These are phyloP conservation scores for Nicotiana tabacum DNA, from an alignment of 257 asterid genomes.

Conservation along the genomic window DNA sequence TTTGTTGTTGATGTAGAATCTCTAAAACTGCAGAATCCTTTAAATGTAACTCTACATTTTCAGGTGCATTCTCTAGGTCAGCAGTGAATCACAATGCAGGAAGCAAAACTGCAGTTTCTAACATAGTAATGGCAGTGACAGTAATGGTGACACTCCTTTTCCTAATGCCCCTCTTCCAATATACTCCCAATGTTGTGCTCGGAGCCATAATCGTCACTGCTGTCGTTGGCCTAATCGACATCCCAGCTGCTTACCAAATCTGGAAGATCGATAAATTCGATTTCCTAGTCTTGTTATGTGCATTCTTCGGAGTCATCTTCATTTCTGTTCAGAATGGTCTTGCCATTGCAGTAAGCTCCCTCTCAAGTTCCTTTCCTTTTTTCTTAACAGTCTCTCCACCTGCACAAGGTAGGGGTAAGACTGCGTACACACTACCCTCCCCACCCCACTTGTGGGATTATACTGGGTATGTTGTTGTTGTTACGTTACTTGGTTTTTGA, in stretches of 20 bases:
- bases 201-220: constrained; percentile 88
- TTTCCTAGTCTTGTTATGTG: constrained; percentile 59
- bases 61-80: constrained; percentile 87
- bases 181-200: constrained; percentile 77
- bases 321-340: constrained; percentile 77
- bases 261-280: constrained; percentile 84
- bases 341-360: constrained; percentile 58
- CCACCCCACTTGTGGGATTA: too few relatives aligned
- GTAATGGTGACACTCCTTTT: constrained; percentile 85
- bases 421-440: too few relatives aligned
- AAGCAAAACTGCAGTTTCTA: constrained; percentile 74
- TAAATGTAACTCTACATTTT: background rate
- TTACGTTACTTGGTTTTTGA: background rate
- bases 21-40: background rate
- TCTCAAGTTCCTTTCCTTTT: background rate
- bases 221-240: constrained; percentile 70
- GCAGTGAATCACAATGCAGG: constrained; percentile 97
- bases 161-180: constrained; percentile 85
- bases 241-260: constrained; percentile 74
- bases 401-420: too few relatives aligned
- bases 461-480: too few relatives aligned
- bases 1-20: too few relatives aligned
- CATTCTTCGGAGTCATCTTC: constrained; percentile 76
- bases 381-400: too few relatives aligned
- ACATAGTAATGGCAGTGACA: constrained; percentile 74